phyloP scores from a whole-genome alignment of 768 basidiomycete genomes.

The Russula lepida region DNA sequence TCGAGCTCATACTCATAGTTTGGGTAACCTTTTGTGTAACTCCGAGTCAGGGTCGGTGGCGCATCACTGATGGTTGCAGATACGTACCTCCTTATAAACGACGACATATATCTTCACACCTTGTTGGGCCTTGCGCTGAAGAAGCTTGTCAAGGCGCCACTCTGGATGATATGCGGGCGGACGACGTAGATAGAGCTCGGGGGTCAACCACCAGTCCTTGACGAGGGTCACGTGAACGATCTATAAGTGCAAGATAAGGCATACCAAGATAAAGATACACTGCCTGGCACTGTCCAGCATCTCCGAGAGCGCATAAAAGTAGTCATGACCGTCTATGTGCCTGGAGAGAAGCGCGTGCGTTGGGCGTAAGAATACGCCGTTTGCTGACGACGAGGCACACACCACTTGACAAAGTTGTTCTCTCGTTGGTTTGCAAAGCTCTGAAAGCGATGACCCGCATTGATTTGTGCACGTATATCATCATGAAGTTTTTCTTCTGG shows the following conservation, averaged over 20 bases:
- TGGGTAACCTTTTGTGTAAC: slow-evolving; percentile 63
- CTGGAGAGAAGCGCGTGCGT: slow-evolving; percentile 26
- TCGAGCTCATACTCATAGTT: slow-evolving; percentile 84
- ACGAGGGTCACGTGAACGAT: neutral
- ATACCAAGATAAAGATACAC: slow-evolving; percentile 80
- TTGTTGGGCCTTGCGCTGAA: slow-evolving; percentile 82
- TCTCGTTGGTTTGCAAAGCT: slow-evolving; percentile 72
- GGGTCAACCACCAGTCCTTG: slow-evolving; percentile 90
- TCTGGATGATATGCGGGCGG: slow-evolving; percentile 80
- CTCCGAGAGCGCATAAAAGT: slow-evolving; percentile 91
- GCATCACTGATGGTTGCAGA: neutral
- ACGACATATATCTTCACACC: slow-evolving; percentile 89
- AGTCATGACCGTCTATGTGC: slow-evolving; percentile 95
- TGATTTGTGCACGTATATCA: slow-evolving; percentile 64
- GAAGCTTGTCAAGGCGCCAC: slow-evolving; percentile 80
- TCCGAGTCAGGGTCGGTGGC: neutral
- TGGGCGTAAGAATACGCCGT: neutral
- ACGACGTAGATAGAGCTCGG: slow-evolving; percentile 89
- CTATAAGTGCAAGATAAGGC: neutral
- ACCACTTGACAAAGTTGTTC: slow-evolving; percentile 80
- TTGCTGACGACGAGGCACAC: slow-evolving; percentile 15
- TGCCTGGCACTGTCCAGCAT: slow-evolving; percentile 77
- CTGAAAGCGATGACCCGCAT: slow-evolving; percentile 69
- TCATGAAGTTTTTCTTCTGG: slow-evolving; percentile 67
- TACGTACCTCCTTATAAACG: slow-evolving; percentile 88